These are phyloP conservation scores for Perkinsus chesapeaki DNA, from an alignment of 169 alveolate species.

Conservation along the genomic window DNA sequence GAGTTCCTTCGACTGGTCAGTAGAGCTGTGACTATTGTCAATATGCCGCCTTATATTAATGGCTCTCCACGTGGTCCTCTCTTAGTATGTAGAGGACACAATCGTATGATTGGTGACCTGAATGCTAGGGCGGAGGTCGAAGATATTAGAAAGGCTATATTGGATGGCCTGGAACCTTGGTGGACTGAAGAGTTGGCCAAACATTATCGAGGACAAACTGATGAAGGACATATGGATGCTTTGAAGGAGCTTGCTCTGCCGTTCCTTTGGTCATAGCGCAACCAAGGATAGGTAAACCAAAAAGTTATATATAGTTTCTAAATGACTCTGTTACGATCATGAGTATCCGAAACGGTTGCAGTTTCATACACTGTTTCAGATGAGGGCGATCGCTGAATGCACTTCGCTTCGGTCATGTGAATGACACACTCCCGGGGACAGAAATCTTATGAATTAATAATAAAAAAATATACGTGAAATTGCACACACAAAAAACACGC, in stretches of 20 bases:
- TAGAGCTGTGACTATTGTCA: not conserved
- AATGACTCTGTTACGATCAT: not conserved
- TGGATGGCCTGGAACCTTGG: not conserved
- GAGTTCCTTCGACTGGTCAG: not conserved
- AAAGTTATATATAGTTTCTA: not conserved
- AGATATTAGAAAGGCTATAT: not conserved
- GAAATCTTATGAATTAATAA: too few species aligned
- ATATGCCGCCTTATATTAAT: not conserved
- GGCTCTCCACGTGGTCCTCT: not conserved
- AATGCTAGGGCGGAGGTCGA: not conserved
- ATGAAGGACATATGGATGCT: not conserved
- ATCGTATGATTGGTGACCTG: not conserved
- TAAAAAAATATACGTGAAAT: not conserved
- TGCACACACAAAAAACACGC: not conserved
- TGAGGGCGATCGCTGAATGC: not conserved
- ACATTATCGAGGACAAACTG: not conserved
- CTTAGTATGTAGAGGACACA: not conserved
- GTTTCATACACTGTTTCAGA: not conserved
- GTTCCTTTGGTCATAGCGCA: not conserved
- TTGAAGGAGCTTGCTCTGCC: not conserved
- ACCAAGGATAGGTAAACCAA: not conserved
- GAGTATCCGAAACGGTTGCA: not conserved
- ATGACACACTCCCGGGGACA: slow-evolving; percentile 1
- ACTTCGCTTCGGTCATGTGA: not conserved
- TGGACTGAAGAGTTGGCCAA: not conserved